Evolutionary conservation across 768 basidiomycete species (phyloP).

Genomic region (Tulasnella sp.): DNA sequence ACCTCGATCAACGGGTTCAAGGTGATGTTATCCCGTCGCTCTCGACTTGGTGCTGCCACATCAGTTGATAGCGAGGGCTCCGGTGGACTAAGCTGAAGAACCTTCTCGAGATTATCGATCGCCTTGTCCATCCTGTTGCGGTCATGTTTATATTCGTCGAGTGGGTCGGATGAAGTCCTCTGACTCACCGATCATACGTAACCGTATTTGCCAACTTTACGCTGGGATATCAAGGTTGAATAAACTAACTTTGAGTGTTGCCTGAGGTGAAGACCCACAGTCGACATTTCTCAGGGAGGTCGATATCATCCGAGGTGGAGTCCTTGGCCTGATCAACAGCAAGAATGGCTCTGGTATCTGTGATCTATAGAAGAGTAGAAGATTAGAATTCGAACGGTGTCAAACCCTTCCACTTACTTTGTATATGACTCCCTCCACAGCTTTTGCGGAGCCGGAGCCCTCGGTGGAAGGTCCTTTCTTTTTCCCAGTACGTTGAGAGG

Average conservation of each 20-base stretch:
- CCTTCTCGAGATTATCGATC: constrained; percentile 54
- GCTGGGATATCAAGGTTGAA: constrained; percentile 23
- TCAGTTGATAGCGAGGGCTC: constrained; percentile 5
- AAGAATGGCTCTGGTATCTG: constrained; percentile 72
- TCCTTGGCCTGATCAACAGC: constrained; percentile 59
- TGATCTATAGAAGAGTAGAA: constrained; percentile 43
- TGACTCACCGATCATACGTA: constrained; percentile 69
- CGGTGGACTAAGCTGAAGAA: constrained; percentile 23
- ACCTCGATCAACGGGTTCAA: constrained; percentile 50
- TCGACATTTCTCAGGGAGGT: constrained; percentile 77
- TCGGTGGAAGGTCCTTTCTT: constrained; percentile 20
- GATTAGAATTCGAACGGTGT: not conserved
- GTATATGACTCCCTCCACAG: constrained; percentile 77
- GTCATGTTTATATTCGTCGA: not conserved
- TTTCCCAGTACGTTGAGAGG: constrained; percentile 24
- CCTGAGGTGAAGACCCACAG: constrained; percentile 33
- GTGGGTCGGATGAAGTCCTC: constrained; percentile 2
- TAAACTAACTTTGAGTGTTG: not conserved
- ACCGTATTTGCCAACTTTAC: constrained; percentile 88
- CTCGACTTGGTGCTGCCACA: not conserved
- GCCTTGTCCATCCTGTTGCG: constrained; percentile 74
- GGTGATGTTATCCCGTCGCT: constrained; percentile 38
- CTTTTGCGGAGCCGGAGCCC: constrained; percentile 21
- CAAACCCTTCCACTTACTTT: constrained; percentile 41
- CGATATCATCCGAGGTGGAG: constrained; percentile 52